Percentiles rank a stretch among this genome's conserved stretches.
Evolutionary conservation across 2,329 filamentous ascomycete genomes (phyloP).

Genomic region (Davidsoniella eucalypti): DNA sequence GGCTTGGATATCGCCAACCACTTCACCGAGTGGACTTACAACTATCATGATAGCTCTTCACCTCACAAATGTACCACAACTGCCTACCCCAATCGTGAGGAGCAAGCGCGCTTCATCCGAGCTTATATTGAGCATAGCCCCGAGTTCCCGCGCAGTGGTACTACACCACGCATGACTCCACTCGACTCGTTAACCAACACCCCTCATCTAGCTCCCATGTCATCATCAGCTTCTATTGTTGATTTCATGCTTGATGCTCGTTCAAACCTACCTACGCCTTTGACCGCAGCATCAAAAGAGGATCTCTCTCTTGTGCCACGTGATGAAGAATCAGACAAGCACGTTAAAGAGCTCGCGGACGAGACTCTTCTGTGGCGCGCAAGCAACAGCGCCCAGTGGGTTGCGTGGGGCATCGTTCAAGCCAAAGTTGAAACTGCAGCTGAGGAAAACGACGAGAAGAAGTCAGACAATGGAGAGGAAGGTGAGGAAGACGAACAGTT

Average conservation of each 20-base stretch:
- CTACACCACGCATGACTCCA: constrained; percentile 33
- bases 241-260: constrained; percentile 75
- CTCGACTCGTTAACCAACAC: constrained; percentile 24
- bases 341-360: constrained; percentile 53
- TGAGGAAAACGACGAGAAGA: constrained; percentile 12
- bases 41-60: constrained; percentile 62
- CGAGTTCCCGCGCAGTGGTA: constrained; percentile 38
- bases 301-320: constrained; percentile 32
- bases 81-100: constrained; percentile 59
- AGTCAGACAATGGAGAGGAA: constrained; percentile 17
- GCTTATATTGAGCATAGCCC: constrained; percentile 76
- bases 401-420: constrained; percentile 93
- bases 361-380: constrained; percentile 76
- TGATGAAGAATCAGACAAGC: constrained; percentile 48
- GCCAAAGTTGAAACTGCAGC: constrained; percentile 46
- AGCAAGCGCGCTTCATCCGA: constrained; percentile 71
- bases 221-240: constrained; percentile 35
- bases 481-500: constrained; percentile 50
- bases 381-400: constrained; percentile 79
- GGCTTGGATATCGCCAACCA: constrained; percentile 94
- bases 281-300: constrained; percentile 26
- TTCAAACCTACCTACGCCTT: constrained; percentile 26
- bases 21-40: constrained; percentile 96
- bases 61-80: constrained; percentile 52
- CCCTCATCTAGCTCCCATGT: constrained; percentile 22